Evolutionary conservation across 129 eudicot species (phyloP).

Genomic region (Flaveria brownii): DNA sequence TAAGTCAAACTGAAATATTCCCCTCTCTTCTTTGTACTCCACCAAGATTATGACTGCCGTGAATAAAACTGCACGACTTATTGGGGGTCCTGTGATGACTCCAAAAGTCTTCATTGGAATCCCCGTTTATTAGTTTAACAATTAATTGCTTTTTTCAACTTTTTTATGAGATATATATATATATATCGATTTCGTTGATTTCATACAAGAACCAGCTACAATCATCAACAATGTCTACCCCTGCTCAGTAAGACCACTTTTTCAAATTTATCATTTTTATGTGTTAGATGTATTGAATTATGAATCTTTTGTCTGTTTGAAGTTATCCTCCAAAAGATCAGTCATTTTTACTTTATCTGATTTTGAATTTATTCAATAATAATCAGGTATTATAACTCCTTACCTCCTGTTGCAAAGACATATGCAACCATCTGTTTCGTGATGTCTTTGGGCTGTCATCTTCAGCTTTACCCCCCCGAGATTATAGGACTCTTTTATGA

Average conservation of each 20-base stretch:
- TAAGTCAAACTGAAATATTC: conserved; percentile 27
- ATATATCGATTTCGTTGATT: conserved; percentile 15
- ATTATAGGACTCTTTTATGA: conserved; percentile 40
- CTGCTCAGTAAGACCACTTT: conserved; percentile 37
- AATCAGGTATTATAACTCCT: conserved; percentile 51
- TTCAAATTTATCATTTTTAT: neutral
- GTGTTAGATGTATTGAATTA: neutral
- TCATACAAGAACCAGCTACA: conserved; percentile 29
- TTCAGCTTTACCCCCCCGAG: conserved; percentile 27
- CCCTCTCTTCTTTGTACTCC: conserved; percentile 1
- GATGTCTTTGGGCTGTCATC: conserved; percentile 39
- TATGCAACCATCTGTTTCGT: conserved; percentile 52
- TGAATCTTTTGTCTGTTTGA: neutral
- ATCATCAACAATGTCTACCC: conserved; percentile 49
- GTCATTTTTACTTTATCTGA: neutral
- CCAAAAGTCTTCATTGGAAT: conserved; percentile 28
- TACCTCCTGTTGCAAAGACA: conserved; percentile 63
- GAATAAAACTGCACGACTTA: conserved; percentile 22
- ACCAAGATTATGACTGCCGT: conserved; percentile 22
- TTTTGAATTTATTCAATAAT: conserved; percentile 12
- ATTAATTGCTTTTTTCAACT: neutral
- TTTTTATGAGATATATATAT: neutral
- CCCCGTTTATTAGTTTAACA: neutral
- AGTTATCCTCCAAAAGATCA: neutral
- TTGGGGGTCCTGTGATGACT: conserved; percentile 21